phyloP scores from a whole-genome alignment of 2,329 filamentous ascomycete species.

The Leptographium procerum region DNA sequence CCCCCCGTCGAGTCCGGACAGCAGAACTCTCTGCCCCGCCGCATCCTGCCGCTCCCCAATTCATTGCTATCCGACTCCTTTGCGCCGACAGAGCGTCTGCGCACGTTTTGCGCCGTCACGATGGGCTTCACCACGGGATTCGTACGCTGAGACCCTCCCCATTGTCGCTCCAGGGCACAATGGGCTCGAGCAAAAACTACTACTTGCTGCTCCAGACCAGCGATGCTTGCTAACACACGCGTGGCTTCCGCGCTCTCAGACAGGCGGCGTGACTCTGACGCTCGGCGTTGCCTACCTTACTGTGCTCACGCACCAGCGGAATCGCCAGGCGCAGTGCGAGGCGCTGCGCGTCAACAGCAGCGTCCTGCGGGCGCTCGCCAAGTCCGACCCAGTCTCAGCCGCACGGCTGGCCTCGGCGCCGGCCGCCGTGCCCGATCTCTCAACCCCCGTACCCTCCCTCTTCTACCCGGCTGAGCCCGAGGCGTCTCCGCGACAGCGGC shows the following conservation, averaged over 20 bases:
- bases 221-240: background rate
- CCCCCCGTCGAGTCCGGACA: background rate
- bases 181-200: too few species aligned
- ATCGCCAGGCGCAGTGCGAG: slow-evolving; percentile 47
- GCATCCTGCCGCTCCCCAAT: background rate
- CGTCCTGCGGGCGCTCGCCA: slow-evolving; percentile 39
- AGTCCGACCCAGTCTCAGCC: slow-evolving; percentile 27
- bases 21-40: background rate
- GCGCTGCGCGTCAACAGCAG: slow-evolving; percentile 45
- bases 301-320: slow-evolving; percentile 57
- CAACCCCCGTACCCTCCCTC: slow-evolving; percentile 4
- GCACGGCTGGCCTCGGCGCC: slow-evolving; percentile 7
- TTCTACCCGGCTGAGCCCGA: background rate
- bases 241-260: slow-evolving; percentile 31
- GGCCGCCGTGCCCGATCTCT: slow-evolving; percentile 20
- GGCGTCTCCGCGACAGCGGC: slow-evolving; percentile 39
- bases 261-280: slow-evolving; percentile 65
- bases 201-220: too few species aligned
- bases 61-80: background rate
- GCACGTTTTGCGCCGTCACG: background rate
- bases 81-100: background rate
- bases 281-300: slow-evolving; percentile 63
- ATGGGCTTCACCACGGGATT: slow-evolving; percentile 71
- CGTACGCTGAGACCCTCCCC: slow-evolving; percentile 37
- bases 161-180: background rate